Evolutionary conservation across 192 early-diverging fungal genomes (phyloP), one percentile per base, ranked within the genome.

Genomic region (Coemansia sp.): DNA sequence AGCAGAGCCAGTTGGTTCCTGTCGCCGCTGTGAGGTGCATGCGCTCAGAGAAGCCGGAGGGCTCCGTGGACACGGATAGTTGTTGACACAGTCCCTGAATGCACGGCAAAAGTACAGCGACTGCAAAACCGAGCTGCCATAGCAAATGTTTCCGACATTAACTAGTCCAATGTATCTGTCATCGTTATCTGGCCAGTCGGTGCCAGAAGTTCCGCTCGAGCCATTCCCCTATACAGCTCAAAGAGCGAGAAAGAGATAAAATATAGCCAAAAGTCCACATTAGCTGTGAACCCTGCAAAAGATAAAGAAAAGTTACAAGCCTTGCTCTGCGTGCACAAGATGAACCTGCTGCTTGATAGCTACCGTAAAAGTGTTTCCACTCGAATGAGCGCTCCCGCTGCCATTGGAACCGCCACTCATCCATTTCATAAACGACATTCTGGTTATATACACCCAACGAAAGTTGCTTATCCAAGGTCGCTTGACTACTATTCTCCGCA

Each of bases 81-180:
- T 84, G 71, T 89, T 80, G 20, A 97, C 89, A 67, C 92, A 95
- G 74, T 97, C 92, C 59, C 97, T 90, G 68, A 99, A 99, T 0
- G 95, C 91, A 49, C 87, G 85, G 75, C 95, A 95, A 70, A 91
- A 95, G 79, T 98, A 99, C 58, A 99, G 85, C 18, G 94, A 92
- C 83, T 99, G 95, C 3, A 99, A 77, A 12, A 99, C 90, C 6
- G 95, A 97, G 80, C 96, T 99, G 67, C 91, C 91, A 71, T 99
- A 99, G 72, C 95, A 77, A 18, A 61, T 77, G 51, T 78, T 79
- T 26, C 72, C 76, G n/a, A 94, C 93, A 84, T 97, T 97, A 71
- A 95, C 91, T 20, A 97, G 80, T 15, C 95, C 95, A 67, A 89
- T 92, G 81, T 88, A 93, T 46, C 93, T 72, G 48, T 95, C 94